Evolutionary conservation across 164 flowering plant species (phyloP).

Genomic region (Berberis vulgaris): DNA sequence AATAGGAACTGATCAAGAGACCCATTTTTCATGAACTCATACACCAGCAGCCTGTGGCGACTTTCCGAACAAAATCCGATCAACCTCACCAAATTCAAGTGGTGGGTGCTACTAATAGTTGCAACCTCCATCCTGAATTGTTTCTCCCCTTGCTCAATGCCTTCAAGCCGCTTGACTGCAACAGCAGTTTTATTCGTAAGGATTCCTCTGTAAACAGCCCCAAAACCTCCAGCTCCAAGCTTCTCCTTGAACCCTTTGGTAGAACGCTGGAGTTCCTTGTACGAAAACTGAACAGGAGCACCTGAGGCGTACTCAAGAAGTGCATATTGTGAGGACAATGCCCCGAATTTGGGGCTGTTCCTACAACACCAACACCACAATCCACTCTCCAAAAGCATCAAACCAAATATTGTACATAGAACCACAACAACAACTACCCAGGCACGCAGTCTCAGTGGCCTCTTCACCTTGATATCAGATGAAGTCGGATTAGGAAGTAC

Average conservation of each 20-base stretch:
- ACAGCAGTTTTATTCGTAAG: not conserved
- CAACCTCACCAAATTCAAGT: constrained; percentile 1
- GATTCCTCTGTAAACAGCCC: not conserved
- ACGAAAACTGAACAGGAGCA: constrained; percentile 30
- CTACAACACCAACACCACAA: constrained; percentile 27
- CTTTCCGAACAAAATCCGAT: not conserved
- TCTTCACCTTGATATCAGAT: not conserved
- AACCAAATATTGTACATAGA: constrained; percentile 10
- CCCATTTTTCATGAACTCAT: constrained; percentile 1
- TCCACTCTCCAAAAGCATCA: constrained; percentile 19
- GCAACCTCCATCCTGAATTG: constrained; percentile 1
- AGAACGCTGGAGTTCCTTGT: constrained; percentile 27
- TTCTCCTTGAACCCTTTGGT: constrained; percentile 32
- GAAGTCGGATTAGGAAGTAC: constrained; percentile 29
- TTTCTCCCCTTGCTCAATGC: not conserved
- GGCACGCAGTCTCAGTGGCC: constrained; percentile 1
- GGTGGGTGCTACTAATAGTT: not conserved
- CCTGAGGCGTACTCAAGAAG: constrained; percentile 34
- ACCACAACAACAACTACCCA: constrained; percentile 17
- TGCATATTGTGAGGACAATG: constrained; percentile 24
- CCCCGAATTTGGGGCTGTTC: constrained; percentile 22
- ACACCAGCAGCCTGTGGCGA: not conserved
- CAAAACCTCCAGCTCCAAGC: constrained; percentile 16
- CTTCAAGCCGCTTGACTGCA: not conserved
- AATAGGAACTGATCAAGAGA: not conserved